Evolutionary conservation across 2,329 filamentous ascomycete genomes (phyloP).

Genomic region (Colletotrichum shisoi): DNA sequence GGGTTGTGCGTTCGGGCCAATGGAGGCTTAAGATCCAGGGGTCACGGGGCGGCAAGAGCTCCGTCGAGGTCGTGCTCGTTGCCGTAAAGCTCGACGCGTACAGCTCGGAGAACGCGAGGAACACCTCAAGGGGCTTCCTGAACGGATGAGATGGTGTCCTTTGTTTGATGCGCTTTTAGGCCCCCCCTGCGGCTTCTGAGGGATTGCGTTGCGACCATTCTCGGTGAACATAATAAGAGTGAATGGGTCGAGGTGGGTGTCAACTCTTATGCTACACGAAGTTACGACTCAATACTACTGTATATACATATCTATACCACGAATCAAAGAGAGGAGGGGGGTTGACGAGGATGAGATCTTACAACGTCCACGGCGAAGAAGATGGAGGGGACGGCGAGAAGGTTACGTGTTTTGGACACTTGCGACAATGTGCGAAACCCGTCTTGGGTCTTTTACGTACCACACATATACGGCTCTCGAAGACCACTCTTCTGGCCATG

Average conservation of each 20-base stretch:
- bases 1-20: constrained; percentile 73
- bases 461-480: neutral
- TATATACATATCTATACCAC: constrained; percentile 23
- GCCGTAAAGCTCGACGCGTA: constrained; percentile 80
- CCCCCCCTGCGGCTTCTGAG: neutral
- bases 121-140: constrained; percentile 71
- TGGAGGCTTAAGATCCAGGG: constrained; percentile 74
- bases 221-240: neutral
- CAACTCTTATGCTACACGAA: constrained; percentile 19
- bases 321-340: neutral
- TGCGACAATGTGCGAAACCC: too few species aligned
- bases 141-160: constrained; percentile 27
- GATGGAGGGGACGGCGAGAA: neutral
- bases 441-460: neutral
- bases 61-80: constrained; percentile 74
- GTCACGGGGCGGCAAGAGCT: constrained; percentile 57
- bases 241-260: neutral
- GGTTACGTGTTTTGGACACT: neutral
- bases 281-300: constrained; percentile 25
- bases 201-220: neutral
- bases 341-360: neutral
- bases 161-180: neutral
- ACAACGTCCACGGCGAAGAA: neutral
- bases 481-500: neutral
- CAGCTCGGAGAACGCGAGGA: constrained; percentile 71